phyloP scores from a whole-genome alignment of 2,329 filamentous ascomycete species.

The Microcyclospora pomicola region DNA sequence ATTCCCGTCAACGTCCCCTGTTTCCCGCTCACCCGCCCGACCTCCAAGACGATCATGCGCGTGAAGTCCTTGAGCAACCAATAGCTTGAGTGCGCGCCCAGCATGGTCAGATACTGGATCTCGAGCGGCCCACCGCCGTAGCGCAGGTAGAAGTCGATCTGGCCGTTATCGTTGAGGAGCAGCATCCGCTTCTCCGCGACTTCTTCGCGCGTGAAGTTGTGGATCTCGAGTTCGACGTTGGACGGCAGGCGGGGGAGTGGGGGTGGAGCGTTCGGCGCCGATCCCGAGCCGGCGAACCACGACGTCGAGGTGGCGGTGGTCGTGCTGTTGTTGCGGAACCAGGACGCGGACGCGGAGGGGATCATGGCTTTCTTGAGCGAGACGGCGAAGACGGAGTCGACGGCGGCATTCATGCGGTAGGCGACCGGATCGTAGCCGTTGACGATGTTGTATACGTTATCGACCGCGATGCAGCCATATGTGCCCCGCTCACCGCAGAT shows the following conservation, averaged over 20 bases:
- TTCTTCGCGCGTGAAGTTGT: slow-evolving; percentile 87
- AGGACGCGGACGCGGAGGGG: slow-evolving; percentile 50
- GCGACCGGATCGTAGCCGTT: slow-evolving; percentile 68
- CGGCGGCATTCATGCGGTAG: slow-evolving; percentile 79
- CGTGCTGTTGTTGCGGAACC: slow-evolving; percentile 25
- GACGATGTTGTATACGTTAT: slow-evolving; percentile 94
- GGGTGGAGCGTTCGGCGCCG: slow-evolving; percentile 18
- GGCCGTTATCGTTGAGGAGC: slow-evolving; percentile 87
- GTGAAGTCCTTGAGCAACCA: slow-evolving; percentile 82
- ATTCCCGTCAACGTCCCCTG: slow-evolving; percentile 40
- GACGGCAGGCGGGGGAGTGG: slow-evolving; percentile 28
- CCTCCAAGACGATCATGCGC: slow-evolving; percentile 77
- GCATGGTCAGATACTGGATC: slow-evolving; percentile 94
- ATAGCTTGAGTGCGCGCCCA: slow-evolving; percentile 88
- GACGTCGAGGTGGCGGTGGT: slow-evolving; percentile 11
- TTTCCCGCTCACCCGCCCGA: slow-evolving; percentile 60
- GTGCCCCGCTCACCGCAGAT: slow-evolving; percentile 66
- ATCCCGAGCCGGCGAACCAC: slow-evolving; percentile 25
- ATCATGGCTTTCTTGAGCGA: slow-evolving; percentile 66
- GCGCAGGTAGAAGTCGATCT: slow-evolving; percentile 79
- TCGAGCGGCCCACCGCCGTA: slow-evolving; percentile 78
- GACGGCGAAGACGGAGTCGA: slow-evolving; percentile 67
- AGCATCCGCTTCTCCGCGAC: slow-evolving; percentile 79
- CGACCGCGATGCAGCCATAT: slow-evolving; percentile 83
- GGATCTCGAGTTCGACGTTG: slow-evolving; percentile 78